Evolutionary conservation across 2,329 filamentous ascomycete species (phyloP).

Genomic region (Dothideomycetidae sp.): DNA sequence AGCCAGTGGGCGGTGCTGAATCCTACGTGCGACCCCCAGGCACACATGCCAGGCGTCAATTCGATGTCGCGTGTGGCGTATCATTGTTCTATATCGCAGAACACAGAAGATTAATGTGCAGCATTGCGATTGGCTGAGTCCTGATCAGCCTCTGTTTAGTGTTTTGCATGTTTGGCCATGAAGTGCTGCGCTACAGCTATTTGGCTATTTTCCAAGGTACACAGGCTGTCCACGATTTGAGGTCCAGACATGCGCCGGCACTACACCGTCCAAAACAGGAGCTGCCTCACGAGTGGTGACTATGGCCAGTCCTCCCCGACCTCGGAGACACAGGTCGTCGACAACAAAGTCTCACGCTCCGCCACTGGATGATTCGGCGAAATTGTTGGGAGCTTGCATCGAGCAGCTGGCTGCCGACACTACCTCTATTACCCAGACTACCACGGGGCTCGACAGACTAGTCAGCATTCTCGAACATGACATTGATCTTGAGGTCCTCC

Average conservation of each 20-base stretch:
- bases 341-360: constrained; percentile 11
- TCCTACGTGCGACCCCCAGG: too few relatives aligned
- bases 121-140: too few relatives aligned
- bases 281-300: background rate
- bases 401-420: constrained; percentile 9
- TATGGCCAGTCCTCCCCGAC: constrained; percentile 7
- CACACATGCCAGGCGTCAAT: background rate
- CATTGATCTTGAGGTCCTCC: constrained; percentile 7
- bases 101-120: too few relatives aligned
- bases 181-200: too few relatives aligned
- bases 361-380: constrained; percentile 6
- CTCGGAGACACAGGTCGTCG: constrained; percentile 12
- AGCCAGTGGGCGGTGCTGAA: too few relatives aligned
- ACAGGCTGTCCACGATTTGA: too few relatives aligned
- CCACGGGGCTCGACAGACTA: constrained; percentile 8
- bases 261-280: background rate
- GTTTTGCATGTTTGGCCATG: too few relatives aligned
- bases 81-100: too few relatives aligned
- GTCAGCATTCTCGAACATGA: constrained; percentile 9
- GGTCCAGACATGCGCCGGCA: background rate
- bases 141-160: too few relatives aligned
- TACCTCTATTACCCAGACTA: constrained; percentile 4
- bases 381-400: constrained; percentile 9
- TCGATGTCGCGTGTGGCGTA: background rate
- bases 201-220: too few relatives aligned